A percentile compares a stretch with the other conserved stretches of the same genome.
Conservation (phyloP, 768 basidiomycete species). For the Obba rivulosa region DNA sequence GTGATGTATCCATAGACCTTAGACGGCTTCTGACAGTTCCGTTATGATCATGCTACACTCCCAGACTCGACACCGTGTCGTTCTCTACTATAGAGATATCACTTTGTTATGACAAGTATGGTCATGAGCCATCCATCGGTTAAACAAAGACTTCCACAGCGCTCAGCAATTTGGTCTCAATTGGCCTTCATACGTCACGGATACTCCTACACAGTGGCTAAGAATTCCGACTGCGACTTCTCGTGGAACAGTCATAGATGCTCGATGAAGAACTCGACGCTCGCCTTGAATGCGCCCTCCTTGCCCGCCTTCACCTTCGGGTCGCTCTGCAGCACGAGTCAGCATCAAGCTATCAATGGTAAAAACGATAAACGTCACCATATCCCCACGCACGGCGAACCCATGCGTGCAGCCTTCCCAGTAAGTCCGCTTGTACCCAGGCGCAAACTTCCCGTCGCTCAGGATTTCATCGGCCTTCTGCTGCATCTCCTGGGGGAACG, state of each 20-base stretch:
- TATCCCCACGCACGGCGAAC: slow-evolving; percentile 38
- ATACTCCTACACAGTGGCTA: no score
- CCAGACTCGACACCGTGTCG: no score
- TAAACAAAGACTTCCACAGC: no score
- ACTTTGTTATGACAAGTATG: no score
- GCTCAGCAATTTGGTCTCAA: no score
- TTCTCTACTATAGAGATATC: no score
- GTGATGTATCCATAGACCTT: slow-evolving; percentile 1
- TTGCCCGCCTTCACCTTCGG: slow-evolving; percentile 55
- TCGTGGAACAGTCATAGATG: slow-evolving; percentile 14
- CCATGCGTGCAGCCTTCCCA: slow-evolving; percentile 27
- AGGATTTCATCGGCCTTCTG: slow-evolving; percentile 33
- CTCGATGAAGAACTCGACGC: slow-evolving; percentile 48
- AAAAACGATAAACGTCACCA: slow-evolving; percentile 12
- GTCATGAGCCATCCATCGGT: no score
- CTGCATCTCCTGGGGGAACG: slow-evolving; percentile 29
- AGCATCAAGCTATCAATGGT: not conserved
- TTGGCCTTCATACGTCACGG: no score
- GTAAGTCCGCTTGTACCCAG: slow-evolving; percentile 32
- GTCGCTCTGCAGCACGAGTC: slow-evolving; percentile 20
- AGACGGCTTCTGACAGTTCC: no score
- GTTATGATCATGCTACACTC: no score
- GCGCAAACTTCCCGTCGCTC: slow-evolving; percentile 31
- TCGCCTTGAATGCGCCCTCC: slow-evolving; percentile 54
- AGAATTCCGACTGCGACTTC: not conserved